Evolutionary conservation across 2,329 filamentous ascomycete genomes (phyloP).

Genomic region (Beauveria brongniartii): DNA sequence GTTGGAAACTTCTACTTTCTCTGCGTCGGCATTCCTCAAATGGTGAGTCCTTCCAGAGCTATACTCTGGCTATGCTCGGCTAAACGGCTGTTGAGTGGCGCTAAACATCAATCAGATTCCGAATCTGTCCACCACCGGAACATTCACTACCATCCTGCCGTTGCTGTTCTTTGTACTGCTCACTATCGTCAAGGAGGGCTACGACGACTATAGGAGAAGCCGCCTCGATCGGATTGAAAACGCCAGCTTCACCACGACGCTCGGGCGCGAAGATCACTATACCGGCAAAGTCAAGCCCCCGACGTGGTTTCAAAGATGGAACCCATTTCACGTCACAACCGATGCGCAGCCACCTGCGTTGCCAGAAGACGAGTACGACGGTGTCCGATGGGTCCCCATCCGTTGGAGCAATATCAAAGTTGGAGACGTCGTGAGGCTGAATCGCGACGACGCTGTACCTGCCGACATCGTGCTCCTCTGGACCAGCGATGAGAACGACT

Average conservation of each 20-base stretch:
- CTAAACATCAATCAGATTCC: conserved; percentile 38
- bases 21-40: conserved; percentile 74
- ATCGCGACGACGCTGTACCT: conserved; percentile 69
- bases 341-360: conserved; percentile 20
- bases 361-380: conserved; percentile 54
- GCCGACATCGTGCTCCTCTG: conserved; percentile 77
- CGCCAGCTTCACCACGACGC: conserved; percentile 38
- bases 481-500: conserved; percentile 65
- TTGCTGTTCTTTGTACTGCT: conserved; percentile 69
- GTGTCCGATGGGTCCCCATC: conserved; percentile 42
- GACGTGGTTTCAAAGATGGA: conserved; percentile 20
- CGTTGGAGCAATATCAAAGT: conserved; percentile 41
- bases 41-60: conserved; percentile 28
- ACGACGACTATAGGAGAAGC: conserved; percentile 75
- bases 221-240: conserved; percentile 79
- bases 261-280: conserved; percentile 31
- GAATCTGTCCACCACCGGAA: conserved; percentile 67
- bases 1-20: conserved; percentile 85
- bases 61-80: conserved; percentile 23
- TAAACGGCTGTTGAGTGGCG: neutral
- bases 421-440: conserved; percentile 40
- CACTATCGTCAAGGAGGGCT: conserved; percentile 79
- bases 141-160: conserved; percentile 65
- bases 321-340: conserved; percentile 25
- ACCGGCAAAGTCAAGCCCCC: conserved; percentile 20